Percentiles rank a stretch among this genome's conserved stretches.
phyloP scores from a whole-genome alignment of 768 basidiomycete genomes.

The Suillus sp. region DNA sequence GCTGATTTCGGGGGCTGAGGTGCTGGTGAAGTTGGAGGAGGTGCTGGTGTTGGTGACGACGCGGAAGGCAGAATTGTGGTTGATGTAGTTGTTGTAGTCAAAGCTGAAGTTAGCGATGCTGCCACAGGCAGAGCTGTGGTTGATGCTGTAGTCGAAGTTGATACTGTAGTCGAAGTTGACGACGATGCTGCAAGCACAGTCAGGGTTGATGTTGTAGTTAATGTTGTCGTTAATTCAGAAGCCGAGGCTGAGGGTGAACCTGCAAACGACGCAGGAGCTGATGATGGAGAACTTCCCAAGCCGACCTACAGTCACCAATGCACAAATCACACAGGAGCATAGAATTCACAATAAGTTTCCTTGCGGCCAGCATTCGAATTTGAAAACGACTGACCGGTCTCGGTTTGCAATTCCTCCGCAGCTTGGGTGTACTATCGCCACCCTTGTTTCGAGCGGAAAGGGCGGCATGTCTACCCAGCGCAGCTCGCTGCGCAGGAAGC shows the following conservation, averaged over 20 bases:
- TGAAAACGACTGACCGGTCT: neutral
- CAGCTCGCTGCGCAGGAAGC: constrained; percentile 26
- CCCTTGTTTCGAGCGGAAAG: constrained; percentile 35
- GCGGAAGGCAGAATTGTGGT: neutral
- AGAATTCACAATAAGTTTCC: neutral
- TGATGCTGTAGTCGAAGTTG: neutral
- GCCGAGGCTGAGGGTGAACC: neutral
- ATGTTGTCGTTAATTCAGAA: neutral
- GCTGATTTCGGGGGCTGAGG: constrained; percentile 8
- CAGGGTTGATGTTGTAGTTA: neutral
- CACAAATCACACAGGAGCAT: constrained; percentile 7
- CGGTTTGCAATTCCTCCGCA: constrained; percentile 4
- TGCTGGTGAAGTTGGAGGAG: neutral
- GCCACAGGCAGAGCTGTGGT: neutral
- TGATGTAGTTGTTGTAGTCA: neutral
- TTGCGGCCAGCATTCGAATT: neutral
- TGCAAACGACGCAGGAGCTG: neutral
- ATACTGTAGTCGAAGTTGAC: neutral
- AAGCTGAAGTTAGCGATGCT: neutral
- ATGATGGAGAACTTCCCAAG: constrained; percentile 3
- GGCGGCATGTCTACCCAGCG: constrained; percentile 33
- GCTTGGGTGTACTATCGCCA: neutral
- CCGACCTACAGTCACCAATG: constrained; percentile 1
- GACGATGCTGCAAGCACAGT: neutral
- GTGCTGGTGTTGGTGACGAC: neutral